Evolutionary conservation across 192 early-diverging fungal species (phyloP), one percentile per base, ranked within the genome.

Genomic region (Umbelopsis vinacea): DNA sequence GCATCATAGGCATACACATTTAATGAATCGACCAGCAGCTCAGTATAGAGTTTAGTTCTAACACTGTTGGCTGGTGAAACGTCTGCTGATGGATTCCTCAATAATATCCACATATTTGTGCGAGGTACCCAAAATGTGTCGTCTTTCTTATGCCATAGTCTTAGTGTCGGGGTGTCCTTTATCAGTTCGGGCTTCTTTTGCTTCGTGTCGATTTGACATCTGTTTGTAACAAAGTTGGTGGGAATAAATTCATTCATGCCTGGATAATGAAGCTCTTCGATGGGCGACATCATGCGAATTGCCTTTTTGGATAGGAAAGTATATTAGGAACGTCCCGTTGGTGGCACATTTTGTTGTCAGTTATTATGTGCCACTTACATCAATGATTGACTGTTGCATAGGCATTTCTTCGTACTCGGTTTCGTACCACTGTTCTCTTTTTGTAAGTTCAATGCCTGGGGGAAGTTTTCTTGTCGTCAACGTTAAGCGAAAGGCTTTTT

Each of bases 121-220:
- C 95, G 95, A 38, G 97, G 97, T 19, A 96, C 85, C 85, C 89
- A 91, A 75, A 95, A 99, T 3, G 87, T 92, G 76, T 97, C 94
- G 79, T 98, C 97, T 71, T 92, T 92, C 79, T 97, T 96, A 75
- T 94, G 88, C 97, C 97, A 98, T 69, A 97, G 79, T 55, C 94
- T 87, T 17, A 85, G 67, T 5, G 80, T 52, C 3, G 81, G 75
- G 6, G 84, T 82, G 15, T 94, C 86, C 66, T 78, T 74, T 24
- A 94, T 82, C 72, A 95, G 78, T 21, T 70, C 52, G 4, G 93
- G 90, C 14, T 75, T 46, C 10, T 11, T 71, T 23, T 67, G 22
- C 6, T 63, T 77, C 52, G 22, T 57, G 3, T 79, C 43, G 29
- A 71, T 67, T 46, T 77, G 57, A 15, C 46, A 45, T 40, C 80